Percentiles rank a stretch among this genome's conserved stretches.
Evolutionary conservation across 1,139 yeast genomes (phyloP).

Genomic region (Protomyces arabidopsidicola): DNA sequence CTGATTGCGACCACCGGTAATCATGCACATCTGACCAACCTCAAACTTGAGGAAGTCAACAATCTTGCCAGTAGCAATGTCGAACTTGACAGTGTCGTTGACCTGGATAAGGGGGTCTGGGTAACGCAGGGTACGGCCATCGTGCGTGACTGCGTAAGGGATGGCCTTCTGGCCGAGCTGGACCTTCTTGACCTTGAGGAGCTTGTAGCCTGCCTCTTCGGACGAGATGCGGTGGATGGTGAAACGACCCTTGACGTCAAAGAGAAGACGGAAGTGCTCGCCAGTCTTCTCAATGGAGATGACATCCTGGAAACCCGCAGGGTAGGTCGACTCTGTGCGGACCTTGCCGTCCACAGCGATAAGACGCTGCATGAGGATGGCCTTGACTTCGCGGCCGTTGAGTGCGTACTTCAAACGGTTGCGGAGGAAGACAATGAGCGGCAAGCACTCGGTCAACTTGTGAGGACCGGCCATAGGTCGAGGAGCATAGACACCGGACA

Average conservation of each 20-base stretch:
- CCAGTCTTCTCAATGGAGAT: conserved; percentile 95
- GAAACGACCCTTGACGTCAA: conserved; percentile 97
- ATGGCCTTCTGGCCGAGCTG: conserved; percentile 97
- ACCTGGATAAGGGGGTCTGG: conserved; percentile 96
- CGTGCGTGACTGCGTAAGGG: conserved; percentile 98
- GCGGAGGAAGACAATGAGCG: conserved; percentile 95
- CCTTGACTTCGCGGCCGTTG: conserved; percentile 99
- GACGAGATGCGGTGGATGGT: conserved; percentile 99
- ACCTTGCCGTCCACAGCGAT: conserved; percentile 99
- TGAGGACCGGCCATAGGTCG: conserved; percentile 99
- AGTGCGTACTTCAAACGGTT: conserved; percentile 99
- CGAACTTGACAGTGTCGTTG: conserved; percentile 95
- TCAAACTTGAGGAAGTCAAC: conserved; percentile 89
- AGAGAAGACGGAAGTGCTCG: conserved; percentile 97
- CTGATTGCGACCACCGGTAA: conserved; percentile 99
- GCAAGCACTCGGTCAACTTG: conserved; percentile 98
- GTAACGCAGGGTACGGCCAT: conserved; percentile 99
- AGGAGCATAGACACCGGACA: conserved; percentile 99
- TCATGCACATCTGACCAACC: conserved; percentile 93
- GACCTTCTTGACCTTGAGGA: conserved; percentile 95
- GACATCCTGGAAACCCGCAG: conserved; percentile 99
- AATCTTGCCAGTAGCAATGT: conserved; percentile 92
- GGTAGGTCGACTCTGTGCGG: conserved; percentile 97
- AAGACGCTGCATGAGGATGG: conserved; percentile 98
- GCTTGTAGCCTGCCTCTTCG: conserved; percentile 97